Conservation (phyloP, 2,329 filamentous ascomycete genomes). For the Cytospora chrysosperma region DNA sequence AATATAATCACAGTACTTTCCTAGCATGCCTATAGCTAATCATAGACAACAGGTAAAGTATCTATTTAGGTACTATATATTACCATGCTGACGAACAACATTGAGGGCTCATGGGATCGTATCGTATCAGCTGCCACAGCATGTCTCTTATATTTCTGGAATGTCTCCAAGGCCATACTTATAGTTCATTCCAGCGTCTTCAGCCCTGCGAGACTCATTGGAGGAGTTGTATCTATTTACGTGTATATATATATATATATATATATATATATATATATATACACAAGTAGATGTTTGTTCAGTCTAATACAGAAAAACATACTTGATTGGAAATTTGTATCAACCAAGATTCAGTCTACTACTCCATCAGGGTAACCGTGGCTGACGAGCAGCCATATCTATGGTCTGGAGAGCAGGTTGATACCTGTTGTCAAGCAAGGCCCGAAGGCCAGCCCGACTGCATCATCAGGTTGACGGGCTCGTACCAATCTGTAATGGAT, state of each 20-base stretch:
- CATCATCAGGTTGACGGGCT: slow-evolving; percentile 34
- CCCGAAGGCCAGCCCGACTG: slow-evolving; percentile 26
- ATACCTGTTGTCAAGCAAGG: slow-evolving; percentile 27
- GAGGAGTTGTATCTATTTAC: too few species aligned
- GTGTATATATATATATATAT: too few species aligned
- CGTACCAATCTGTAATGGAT: slow-evolving; percentile 34
- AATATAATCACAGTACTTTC: too few species aligned
- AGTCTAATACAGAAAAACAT: background rate
- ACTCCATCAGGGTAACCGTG: slow-evolving; percentile 17
- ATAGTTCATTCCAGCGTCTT: background rate
- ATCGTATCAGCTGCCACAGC: too few species aligned
- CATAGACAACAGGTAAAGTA: too few species aligned
- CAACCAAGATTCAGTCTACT: slow-evolving; percentile 17
- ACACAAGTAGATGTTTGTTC: too few species aligned
- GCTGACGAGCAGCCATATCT: slow-evolving; percentile 2
- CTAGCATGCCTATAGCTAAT: too few species aligned
- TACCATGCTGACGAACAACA: too few species aligned
- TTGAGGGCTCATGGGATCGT: too few species aligned
- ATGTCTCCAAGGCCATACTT: background rate
- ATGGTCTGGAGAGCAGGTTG: slow-evolving; percentile 31
- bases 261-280: too few species aligned
- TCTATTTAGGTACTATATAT: too few species aligned
- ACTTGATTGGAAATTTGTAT: slow-evolving; percentile 6
- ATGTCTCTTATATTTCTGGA: background rate
- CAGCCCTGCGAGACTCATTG: background rate